Conservation (phyloP, 2,329 filamentous ascomycete genomes). For the Madurella fahalii region DNA sequence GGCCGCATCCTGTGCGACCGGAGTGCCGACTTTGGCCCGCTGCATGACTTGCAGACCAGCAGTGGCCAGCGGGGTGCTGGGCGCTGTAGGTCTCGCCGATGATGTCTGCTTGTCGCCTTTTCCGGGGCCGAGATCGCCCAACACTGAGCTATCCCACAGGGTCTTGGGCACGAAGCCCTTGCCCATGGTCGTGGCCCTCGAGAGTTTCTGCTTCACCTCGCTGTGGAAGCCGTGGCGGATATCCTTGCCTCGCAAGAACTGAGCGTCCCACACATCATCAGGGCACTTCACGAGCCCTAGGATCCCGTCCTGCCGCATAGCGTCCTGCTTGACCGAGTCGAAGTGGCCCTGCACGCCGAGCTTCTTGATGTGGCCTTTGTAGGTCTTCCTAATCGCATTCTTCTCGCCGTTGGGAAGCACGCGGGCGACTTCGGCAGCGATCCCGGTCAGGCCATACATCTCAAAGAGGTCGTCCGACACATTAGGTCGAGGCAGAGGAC, state of each 20-base stretch:
- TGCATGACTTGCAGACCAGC: constrained; percentile 27
- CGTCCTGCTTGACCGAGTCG: constrained; percentile 54
- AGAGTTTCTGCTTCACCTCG: constrained; percentile 40
- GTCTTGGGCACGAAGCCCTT: constrained; percentile 53
- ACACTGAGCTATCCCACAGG: constrained; percentile 54
- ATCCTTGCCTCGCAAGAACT: constrained; percentile 51
- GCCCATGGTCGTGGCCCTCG: constrained; percentile 53
- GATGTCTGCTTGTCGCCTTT: constrained; percentile 37
- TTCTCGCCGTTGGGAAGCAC: constrained; percentile 63
- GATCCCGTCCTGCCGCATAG: constrained; percentile 49
- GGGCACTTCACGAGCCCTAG: constrained; percentile 48
- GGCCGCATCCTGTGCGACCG: constrained; percentile 41
- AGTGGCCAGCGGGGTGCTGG: constrained; percentile 47
- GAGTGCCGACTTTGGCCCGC: constrained; percentile 38
- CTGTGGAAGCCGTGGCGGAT: constrained; percentile 51
- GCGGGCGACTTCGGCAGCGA: constrained; percentile 60
- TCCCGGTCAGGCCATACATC: constrained; percentile 50
- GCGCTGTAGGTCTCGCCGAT: constrained; percentile 47
- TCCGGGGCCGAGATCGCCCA: constrained; percentile 51
- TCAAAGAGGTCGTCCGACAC: constrained; percentile 56
- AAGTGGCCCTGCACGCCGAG: constrained; percentile 60
- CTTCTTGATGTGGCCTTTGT: constrained; percentile 65
- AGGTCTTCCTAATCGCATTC: constrained; percentile 63
- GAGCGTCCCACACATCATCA: constrained; percentile 54
- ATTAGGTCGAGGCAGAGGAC: constrained; percentile 45